Evolutionary conservation across 495 filamentous ascomycete genomes (phyloP).

Genomic region (Aspergillus cristatus): DNA sequence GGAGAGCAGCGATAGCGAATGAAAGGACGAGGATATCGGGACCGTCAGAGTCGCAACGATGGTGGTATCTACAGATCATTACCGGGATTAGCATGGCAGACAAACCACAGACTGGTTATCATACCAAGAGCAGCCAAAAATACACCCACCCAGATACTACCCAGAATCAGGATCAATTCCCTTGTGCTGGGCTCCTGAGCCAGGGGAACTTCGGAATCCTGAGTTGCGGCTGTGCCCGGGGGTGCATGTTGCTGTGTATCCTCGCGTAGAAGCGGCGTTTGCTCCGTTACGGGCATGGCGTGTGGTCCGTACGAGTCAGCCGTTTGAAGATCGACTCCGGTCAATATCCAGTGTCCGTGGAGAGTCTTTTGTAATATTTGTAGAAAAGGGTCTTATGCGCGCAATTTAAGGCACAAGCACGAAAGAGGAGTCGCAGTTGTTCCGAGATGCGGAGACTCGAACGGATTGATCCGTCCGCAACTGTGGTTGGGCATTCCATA

Average conservation of each 20-base stretch:
- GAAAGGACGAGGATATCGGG: slow-evolving; percentile 78
- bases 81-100: slow-evolving; percentile 2
- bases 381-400: no score
- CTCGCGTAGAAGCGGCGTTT: slow-evolving; percentile 31
- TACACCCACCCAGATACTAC: slow-evolving; percentile 62
- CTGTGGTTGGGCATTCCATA: no score
- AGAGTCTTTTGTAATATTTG: no score
- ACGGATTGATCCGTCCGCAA: no score
- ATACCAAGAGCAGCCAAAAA: slow-evolving; percentile 70
- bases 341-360: no score
- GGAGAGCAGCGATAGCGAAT: slow-evolving; percentile 72
- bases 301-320: no score
- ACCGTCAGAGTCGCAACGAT: slow-evolving; percentile 80
- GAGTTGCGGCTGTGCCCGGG: neutral
- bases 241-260: slow-evolving; percentile 5
- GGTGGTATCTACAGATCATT: slow-evolving; percentile 51
- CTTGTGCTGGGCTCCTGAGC: slow-evolving; percentile 32
- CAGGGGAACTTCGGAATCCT: slow-evolving; percentile 16
- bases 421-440: no score
- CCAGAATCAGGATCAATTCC: slow-evolving; percentile 34
- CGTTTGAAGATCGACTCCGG: no score
- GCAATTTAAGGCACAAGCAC: no score
- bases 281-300: slow-evolving; percentile 25
- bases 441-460: no score
- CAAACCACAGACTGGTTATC: neutral